Conservation (phyloP, 2,329 filamentous ascomycete species). For the Verticillium nonalfalfae region DNA sequence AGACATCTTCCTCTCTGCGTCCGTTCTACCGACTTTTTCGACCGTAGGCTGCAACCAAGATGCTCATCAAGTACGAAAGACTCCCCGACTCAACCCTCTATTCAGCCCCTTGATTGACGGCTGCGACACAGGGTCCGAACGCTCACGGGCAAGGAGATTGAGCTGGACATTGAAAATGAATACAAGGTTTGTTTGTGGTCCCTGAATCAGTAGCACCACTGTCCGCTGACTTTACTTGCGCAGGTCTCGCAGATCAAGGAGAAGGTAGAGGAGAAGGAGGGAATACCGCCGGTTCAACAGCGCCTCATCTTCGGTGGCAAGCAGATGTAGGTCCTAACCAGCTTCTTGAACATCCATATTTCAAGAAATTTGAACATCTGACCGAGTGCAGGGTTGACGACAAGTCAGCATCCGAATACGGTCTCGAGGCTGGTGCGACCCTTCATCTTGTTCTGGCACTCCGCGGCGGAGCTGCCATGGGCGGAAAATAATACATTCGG, state of each 20-base stretch:
- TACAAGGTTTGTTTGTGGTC: conserved; percentile 63
- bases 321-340: conserved; percentile 65
- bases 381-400: conserved; percentile 70
- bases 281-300: conserved; percentile 95
- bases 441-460: conserved; percentile 93
- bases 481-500: not conserved
- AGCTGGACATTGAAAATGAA: conserved; percentile 90
- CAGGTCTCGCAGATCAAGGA: conserved; percentile 97
- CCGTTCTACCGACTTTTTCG: not conserved
- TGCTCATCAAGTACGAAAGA: conserved; percentile 46
- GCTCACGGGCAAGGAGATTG: conserved; percentile 97
- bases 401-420: conserved; percentile 86
- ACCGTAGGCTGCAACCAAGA: conserved; percentile 18
- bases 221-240: not conserved
- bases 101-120: conserved; percentile 1
- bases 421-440: conserved; percentile 85
- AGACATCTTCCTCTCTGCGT: too few species aligned
- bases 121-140: conserved; percentile 71
- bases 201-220: not conserved
- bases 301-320: conserved; percentile 94
- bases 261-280: conserved; percentile 98
- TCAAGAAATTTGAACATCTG: not conserved
- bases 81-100: not conserved
- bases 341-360: not conserved
- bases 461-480: conserved; percentile 59